Evolutionary conservation across 768 basidiomycete species (phyloP).

Genomic region (Pleurotus giganteus): DNA sequence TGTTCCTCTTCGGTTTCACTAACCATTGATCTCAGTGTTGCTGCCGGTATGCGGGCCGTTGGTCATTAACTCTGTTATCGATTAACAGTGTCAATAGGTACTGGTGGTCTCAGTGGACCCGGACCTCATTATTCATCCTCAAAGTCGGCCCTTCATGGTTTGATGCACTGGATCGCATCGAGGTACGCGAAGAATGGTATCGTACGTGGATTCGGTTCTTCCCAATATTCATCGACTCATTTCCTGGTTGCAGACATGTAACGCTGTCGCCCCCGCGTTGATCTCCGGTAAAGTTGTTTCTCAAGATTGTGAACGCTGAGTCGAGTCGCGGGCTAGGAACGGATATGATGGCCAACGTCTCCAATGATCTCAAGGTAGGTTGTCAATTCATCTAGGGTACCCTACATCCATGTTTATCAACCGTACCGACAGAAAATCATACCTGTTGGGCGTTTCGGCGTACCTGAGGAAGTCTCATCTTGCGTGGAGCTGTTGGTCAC

Average conservation of each 20-base stretch:
- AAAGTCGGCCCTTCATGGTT: slow-evolving; percentile 52
- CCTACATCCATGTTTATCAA: not conserved
- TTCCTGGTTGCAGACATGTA: slow-evolving; percentile 35
- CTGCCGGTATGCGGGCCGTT: slow-evolving; percentile 31
- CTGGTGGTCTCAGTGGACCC: slow-evolving; percentile 51
- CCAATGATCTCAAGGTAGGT: slow-evolving; percentile 30
- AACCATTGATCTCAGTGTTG: slow-evolving; percentile 32
- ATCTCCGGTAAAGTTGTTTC: slow-evolving; percentile 34
- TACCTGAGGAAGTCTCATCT: slow-evolving; percentile 48
- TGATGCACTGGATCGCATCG: slow-evolving; percentile 51
- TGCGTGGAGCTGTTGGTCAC: slow-evolving; percentile 47
- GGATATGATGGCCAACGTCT: slow-evolving; percentile 43
- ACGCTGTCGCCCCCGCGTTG: slow-evolving; percentile 51
- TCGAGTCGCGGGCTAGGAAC: slow-evolving; percentile 30
- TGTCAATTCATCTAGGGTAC: not conserved
- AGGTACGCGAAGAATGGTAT: slow-evolving; percentile 50
- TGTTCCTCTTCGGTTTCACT: not conserved
- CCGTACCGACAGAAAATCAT: slow-evolving; percentile 35
- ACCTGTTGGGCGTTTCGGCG: slow-evolving; percentile 49
- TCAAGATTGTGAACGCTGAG: not conserved
- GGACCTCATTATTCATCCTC: slow-evolving; percentile 59
- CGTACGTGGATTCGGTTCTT: slow-evolving; percentile 24
- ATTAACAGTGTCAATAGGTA: slow-evolving; percentile 24
- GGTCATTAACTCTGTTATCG: no score
- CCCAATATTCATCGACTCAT: not conserved